Evolutionary conservation across 176 grass and related monocot genomes (phyloP), one percentile per base, ranked within the genome.

Genomic region (Aegilops tauschii): DNA sequence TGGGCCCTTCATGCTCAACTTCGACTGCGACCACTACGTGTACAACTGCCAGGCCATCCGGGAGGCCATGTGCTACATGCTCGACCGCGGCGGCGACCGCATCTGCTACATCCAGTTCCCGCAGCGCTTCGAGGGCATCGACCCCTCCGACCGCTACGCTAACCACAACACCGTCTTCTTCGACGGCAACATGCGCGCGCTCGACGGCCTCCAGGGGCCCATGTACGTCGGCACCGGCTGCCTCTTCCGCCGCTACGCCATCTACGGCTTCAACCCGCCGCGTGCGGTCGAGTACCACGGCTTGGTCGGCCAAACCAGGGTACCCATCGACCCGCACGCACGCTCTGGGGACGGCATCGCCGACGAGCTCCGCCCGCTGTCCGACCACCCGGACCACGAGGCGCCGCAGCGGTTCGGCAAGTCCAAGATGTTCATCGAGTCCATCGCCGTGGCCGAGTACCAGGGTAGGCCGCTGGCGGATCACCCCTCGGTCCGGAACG

Each of bases 111-210:
- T 95, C 47, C 93, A 92, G 83, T 95, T 95, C 80, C 93, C 93
- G 80, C 93, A 95, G 83, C 86, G 93, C 1, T 95, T 95, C 86
- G 93, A 95, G 71, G 90, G 93, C 70, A 89, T 95, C 14, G 93
- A 95, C 70, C 93, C 93, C 39, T 90, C 93, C 20, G 93, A 95
- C 75, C 93, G 89, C 4, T 95, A 95, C 80, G 93, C 90, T 45
- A 95, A 95, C 86, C 91, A 95, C 90, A 95, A 95, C 86, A 95
- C 93, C 73, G 96, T 98, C 81, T 98, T 98, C 91, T 98, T 98
- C 80, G 96, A 98, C 80, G 90, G 93, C 76, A 94, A 92, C 65
- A 92, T 92, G 82, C 93, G 87, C 80, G 90, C 90, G 16, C 93
- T 94, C 50, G 93, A 94, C 56, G 93, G 90, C 6, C 85, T 94